Base-by-base conservation (phyloP, 306 rosid species). In the Cucurbita maxima region DNA sequence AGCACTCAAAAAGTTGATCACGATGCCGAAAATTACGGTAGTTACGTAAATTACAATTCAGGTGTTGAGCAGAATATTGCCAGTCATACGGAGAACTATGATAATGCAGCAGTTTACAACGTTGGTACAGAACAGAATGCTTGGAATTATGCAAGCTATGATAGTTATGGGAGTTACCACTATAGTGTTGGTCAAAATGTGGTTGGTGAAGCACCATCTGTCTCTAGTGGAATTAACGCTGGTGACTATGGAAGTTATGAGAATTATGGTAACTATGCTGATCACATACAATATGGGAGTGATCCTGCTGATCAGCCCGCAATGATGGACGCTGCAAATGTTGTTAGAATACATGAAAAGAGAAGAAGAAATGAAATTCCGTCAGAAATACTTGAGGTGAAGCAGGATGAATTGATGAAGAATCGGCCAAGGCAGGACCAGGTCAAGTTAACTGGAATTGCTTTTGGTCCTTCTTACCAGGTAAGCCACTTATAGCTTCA, bases 381-480 rank as follows among this genome's bases (percentile, higher is more conserved):
- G 0, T 44, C 81, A 16, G 95, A 90, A 68, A 82, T 91, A 75
- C 72, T 95, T 40, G 97, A 95, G 83, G 96, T 95, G 83, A 91
- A 86, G 88, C 97, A 91, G 75, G 97, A 91, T 10, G 99, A 91
- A 81, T 82, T 95, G 84, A 87, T 95, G 34, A 95, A 95, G 88
- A 88, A 95, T 41, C 83, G 97, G 67, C 97, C 97, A 18, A 88
- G 97, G 84, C 90, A 91, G 82, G 96, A 95, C 76, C 96, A 94
- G 76, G 86, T 30, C 53, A 95, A 91, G 87, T 70, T 76, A 18
- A 91, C 99, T 0, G 99, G 96, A 56, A 81, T 91, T 40, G 97
- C 99, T 75, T 91, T 88, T 77, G 97, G 99, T 38, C 99, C 99
- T 73, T 44, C 97, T 67, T 89, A 91, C 72, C 88, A 87, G 97